Percentiles rank a stretch among this genome's conserved stretches.
These are phyloP conservation scores for Botrytis fragariae DNA, from an alignment of 2,329 filamentous ascomycete genomes.

Conservation along the genomic window DNA sequence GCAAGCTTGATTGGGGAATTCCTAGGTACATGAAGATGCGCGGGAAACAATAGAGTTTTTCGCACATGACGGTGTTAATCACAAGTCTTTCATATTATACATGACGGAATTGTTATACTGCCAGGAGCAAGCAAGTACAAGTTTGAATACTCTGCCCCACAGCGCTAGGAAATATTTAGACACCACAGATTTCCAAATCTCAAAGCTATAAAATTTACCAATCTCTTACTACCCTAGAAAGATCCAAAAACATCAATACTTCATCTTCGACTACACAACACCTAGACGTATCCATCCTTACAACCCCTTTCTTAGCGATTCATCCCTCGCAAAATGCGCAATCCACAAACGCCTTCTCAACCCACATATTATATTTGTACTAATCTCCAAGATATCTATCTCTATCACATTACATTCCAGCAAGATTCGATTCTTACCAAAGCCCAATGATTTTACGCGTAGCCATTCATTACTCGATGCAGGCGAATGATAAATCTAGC, in stretches of 20 bases:
- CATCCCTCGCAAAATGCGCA: too few species aligned
- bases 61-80: too few species aligned
- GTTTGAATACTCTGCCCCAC: background rate
- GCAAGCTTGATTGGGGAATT: background rate
- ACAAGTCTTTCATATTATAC: too few species aligned
- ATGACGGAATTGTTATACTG: too few species aligned
- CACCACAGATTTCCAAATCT: too few species aligned
- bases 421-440: background rate
- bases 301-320: background rate
- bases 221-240: background rate
- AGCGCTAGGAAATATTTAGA: background rate
- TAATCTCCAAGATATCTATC: background rate
- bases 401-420: background rate
- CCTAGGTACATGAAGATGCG: background rate
- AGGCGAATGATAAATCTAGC: too few species aligned
- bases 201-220: background rate
- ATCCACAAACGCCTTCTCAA: background rate
- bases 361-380: accelerated
- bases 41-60: background rate
- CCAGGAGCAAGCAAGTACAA: background rate
- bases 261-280: background rate
- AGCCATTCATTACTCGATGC: too few species aligned
- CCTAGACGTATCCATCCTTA: background rate
- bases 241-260: too few species aligned
- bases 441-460: accelerated